phyloP scores from a whole-genome alignment of 2,329 filamentous ascomycete species.

The Chrysoporthe cubensis region DNA sequence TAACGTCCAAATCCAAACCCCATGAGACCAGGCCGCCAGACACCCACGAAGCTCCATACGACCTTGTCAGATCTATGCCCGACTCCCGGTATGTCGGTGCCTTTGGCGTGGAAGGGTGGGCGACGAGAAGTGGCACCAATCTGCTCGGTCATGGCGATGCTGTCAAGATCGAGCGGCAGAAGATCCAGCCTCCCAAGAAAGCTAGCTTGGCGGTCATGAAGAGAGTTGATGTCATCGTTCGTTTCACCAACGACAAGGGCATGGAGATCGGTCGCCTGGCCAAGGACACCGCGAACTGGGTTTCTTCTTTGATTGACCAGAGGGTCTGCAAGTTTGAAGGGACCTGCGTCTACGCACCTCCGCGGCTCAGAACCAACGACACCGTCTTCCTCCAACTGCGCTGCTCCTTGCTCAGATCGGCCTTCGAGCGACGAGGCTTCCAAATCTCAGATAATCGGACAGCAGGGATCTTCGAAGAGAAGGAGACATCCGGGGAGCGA shows the following conservation, averaged over 20 bases:
- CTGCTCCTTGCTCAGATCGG: slow-evolving; percentile 73
- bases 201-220: slow-evolving; percentile 50
- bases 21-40: slow-evolving; percentile 20
- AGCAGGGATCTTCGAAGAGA: slow-evolving; percentile 77
- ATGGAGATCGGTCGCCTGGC: slow-evolving; percentile 85
- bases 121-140: slow-evolving; percentile 78
- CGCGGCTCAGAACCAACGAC: slow-evolving; percentile 84
- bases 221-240: slow-evolving; percentile 83
- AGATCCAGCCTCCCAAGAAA: slow-evolving; percentile 64
- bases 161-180: slow-evolving; percentile 87
- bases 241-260: slow-evolving; percentile 80
- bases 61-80: slow-evolving; percentile 38
- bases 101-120: slow-evolving; percentile 91
- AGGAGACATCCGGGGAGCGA: slow-evolving; percentile 85
- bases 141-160: slow-evolving; percentile 79
- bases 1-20: slow-evolving; percentile 25
- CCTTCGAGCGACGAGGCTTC: slow-evolving; percentile 71
- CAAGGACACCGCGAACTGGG: slow-evolving; percentile 87
- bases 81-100: slow-evolving; percentile 78
- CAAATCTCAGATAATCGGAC: slow-evolving; percentile 70
- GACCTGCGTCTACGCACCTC: slow-evolving; percentile 85
- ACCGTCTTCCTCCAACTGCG: slow-evolving; percentile 89
- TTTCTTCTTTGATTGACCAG: slow-evolving; percentile 90
- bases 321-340: slow-evolving; percentile 86
- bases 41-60: background rate